Percentiles rank a stretch among this genome's conserved stretches.
Conservation (phyloP, 805 yeast genomes). For the Cyberlindnera meyerae region DNA sequence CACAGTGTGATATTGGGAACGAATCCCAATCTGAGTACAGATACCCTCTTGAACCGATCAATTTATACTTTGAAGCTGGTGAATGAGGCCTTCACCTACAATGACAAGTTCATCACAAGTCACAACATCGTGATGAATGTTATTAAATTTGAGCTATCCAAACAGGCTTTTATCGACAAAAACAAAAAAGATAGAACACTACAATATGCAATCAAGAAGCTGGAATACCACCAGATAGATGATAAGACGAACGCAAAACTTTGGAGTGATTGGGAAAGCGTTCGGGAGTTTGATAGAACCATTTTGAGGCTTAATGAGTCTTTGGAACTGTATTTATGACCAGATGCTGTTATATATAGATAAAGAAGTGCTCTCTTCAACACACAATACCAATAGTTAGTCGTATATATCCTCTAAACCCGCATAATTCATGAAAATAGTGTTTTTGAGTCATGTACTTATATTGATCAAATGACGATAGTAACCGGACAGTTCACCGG, state of each 20-base stretch:
- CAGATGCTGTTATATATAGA: too few relatives aligned
- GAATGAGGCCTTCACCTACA: constrained; percentile 7
- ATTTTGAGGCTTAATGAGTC: constrained; percentile 16
- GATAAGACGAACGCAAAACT: constrained; percentile 1
- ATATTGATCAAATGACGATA: neutral
- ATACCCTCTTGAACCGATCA: constrained; percentile 3
- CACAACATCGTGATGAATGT: constrained; percentile 9
- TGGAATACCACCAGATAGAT: constrained; percentile 4
- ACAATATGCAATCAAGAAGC: neutral
- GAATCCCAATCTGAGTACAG: neutral
- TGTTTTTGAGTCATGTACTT: neutral
- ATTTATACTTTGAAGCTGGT: constrained; percentile 9
- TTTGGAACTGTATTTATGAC: constrained; percentile 6
- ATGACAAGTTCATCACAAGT: constrained; percentile 3
- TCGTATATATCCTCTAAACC: neutral
- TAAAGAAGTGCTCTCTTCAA: too few relatives aligned
- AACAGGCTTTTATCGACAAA: constrained; percentile 3
- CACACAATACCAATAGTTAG: too few relatives aligned
- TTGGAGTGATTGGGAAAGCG: constrained; percentile 5
- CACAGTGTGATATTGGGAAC: neutral
- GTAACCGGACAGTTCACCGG: constrained; percentile 5
- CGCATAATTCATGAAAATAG: too few relatives aligned
- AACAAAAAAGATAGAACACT: constrained; percentile 2
- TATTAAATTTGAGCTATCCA: constrained; percentile 11
- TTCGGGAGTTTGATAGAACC: constrained; percentile 12